A percentile compares a stretch with the other conserved stretches of the same genome.
These are phyloP conservation scores for Neoboletus magnificus DNA, from an alignment of 768 basidiomycete species.

Conservation along the genomic window DNA sequence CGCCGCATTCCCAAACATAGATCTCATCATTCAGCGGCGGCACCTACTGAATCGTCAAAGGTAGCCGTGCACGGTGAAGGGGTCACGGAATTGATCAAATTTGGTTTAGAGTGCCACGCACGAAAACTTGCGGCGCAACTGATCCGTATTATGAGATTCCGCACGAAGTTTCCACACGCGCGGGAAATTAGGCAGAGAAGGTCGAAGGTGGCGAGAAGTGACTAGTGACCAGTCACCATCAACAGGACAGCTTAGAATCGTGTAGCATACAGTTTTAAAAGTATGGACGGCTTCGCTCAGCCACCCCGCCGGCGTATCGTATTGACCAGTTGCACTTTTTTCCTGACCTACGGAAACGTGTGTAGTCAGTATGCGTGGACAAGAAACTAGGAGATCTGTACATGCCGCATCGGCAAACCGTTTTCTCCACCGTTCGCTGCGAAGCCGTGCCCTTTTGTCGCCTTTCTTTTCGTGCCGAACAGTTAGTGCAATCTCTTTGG, in stretches of 20 bases:
- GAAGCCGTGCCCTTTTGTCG: constrained; percentile 68
- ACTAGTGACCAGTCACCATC: constrained; percentile 4
- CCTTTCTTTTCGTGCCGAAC: constrained; percentile 83
- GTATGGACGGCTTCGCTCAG: constrained; percentile 27
- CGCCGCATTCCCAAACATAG: neutral
- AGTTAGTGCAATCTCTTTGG: constrained; percentile 43
- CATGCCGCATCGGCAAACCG: constrained; percentile 77
- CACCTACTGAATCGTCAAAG: constrained; percentile 4
- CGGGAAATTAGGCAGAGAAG: neutral
- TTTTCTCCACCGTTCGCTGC: constrained; percentile 75
- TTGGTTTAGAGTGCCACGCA: constrained; percentile 5
- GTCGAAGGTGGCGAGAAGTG: neutral
- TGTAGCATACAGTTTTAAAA: constrained; percentile 6
- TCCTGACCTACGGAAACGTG: constrained; percentile 59
- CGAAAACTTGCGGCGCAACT: constrained; percentile 8
- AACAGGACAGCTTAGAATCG: constrained; percentile 1
- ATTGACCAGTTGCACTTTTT: constrained; percentile 76
- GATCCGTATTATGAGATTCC: constrained; percentile 8
- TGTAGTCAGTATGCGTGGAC: constrained; percentile 10
- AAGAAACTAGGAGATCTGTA: constrained; percentile 7
- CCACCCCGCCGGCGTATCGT: constrained; percentile 76
- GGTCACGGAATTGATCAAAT: constrained; percentile 4
- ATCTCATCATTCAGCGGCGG: neutral
- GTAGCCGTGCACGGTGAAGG: constrained; percentile 15
- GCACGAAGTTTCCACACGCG: constrained; percentile 2